These are phyloP conservation scores for Neotropicomus parvogracilis DNA, from an alignment of 1,284 basidiomycete species.

Conservation along the genomic window DNA sequence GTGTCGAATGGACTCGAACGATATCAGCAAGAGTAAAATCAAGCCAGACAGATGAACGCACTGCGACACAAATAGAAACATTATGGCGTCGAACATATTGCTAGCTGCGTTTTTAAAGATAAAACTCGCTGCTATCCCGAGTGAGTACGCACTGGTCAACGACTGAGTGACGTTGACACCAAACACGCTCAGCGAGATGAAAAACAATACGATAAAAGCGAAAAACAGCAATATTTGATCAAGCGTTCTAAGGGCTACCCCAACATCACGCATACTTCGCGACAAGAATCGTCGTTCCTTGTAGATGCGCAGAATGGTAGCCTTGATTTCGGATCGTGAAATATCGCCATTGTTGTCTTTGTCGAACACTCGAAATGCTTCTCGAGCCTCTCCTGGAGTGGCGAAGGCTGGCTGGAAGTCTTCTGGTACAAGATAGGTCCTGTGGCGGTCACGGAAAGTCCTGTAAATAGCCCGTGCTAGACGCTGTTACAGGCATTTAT, in stretches of 20 bases:
- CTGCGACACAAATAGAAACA: slow-evolving; percentile 79
- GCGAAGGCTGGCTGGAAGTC: slow-evolving; percentile 73
- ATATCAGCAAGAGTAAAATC: slow-evolving; percentile 16
- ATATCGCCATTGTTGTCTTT: slow-evolving; percentile 76
- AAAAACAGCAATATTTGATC: slow-evolving; percentile 60
- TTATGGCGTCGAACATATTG: slow-evolving; percentile 70
- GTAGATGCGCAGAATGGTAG: slow-evolving; percentile 66
- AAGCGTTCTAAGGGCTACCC: slow-evolving; percentile 58
- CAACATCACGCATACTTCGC: slow-evolving; percentile 70
- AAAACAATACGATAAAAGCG: slow-evolving; percentile 62
- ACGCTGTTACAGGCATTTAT: slow-evolving; percentile 37
- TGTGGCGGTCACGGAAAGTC: slow-evolving; percentile 53
- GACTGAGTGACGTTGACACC: slow-evolving; percentile 58
- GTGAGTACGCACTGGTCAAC: slow-evolving; percentile 64
- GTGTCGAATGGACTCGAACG: slow-evolving; percentile 65
- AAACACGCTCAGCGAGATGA: slow-evolving; percentile 70
- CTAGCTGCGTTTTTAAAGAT: slow-evolving; percentile 72
- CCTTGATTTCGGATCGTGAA: slow-evolving; percentile 74
- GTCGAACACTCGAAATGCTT: slow-evolving; percentile 75
- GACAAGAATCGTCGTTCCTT: slow-evolving; percentile 70
- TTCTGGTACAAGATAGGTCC: slow-evolving; percentile 58
- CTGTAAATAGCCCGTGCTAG: slow-evolving; percentile 69
- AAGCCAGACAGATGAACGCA: slow-evolving; percentile 34
- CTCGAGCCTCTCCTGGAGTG: slow-evolving; percentile 51
- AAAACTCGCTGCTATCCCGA: slow-evolving; percentile 69